Percentiles rank a stretch among this genome's conserved stretches.
phyloP scores from a whole-genome alignment of 768 basidiomycete genomes.

The Boletus pseudopeckii region DNA sequence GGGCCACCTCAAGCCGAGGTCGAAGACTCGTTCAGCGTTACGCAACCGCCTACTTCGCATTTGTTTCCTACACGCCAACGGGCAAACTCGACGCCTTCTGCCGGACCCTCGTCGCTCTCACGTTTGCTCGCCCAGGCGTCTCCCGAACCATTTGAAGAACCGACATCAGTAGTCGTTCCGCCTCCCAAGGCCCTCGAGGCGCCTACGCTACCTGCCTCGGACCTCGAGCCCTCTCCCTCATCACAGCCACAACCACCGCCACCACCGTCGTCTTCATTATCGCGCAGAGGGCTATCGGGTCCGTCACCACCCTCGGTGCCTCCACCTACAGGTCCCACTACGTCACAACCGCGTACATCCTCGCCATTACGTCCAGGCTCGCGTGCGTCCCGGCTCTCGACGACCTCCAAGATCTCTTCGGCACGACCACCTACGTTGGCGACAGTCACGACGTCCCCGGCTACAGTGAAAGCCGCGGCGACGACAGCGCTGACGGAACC shows the following conservation, averaged over 20 bases:
- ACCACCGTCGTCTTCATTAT: slow-evolving; percentile 17
- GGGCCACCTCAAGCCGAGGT: slow-evolving; percentile 68
- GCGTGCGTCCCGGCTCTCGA: slow-evolving; percentile 65
- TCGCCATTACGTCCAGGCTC: slow-evolving; percentile 72
- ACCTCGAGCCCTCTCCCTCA: slow-evolving; percentile 15
- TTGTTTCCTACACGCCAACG: slow-evolving; percentile 62
- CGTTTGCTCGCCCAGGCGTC: slow-evolving; percentile 74
- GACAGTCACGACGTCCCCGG: slow-evolving; percentile 39
- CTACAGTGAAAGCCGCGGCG: slow-evolving; percentile 54
- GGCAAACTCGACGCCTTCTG: slow-evolving; percentile 63
- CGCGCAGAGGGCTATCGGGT: neutral
- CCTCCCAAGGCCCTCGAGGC: slow-evolving; percentile 30
- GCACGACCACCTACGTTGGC: slow-evolving; percentile 61
- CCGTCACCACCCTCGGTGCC: slow-evolving; percentile 2
- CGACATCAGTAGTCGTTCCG: slow-evolving; percentile 23
- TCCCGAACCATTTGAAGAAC: slow-evolving; percentile 35
- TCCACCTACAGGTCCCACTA: slow-evolving; percentile 36
- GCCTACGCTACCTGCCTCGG: slow-evolving; percentile 27
- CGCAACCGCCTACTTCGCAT: slow-evolving; percentile 64
- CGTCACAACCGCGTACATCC: slow-evolving; percentile 31
- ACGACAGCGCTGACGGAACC: slow-evolving; percentile 67
- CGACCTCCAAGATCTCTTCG: slow-evolving; percentile 65
- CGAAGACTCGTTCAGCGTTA: slow-evolving; percentile 66
- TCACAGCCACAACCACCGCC: slow-evolving; percentile 35
- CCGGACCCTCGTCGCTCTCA: slow-evolving; percentile 77